Base-by-base conservation (phyloP, 371 early-diverging fungal genomes). In the Conidiobolus incongruus region DNA sequence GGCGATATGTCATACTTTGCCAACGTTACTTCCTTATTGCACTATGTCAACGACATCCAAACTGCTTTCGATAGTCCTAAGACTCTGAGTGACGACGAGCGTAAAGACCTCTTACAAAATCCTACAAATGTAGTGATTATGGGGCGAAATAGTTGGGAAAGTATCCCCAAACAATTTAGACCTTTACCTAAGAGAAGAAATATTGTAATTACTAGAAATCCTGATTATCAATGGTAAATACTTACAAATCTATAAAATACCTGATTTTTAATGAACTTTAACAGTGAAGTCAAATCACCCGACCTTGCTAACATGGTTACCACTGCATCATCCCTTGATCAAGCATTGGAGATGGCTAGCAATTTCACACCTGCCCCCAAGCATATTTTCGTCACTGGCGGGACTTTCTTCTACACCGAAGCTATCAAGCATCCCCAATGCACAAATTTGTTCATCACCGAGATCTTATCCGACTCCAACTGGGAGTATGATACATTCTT, bases 121-220 rank as follows among this genome's bases (percentile, higher is more conserved):
- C 34, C 24, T 16, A 31, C 22, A n/a, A 36, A 44, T 35, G 33
- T 44, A 8, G 16, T 44, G 4, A 44, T 44, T 33, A 44, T 44
- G 44, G 44, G 44, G 11, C 34, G 44, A 26, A 12, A 17, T 24
- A 35, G 34, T 35, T 44, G 44, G 44, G 44, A 44, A 26, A 35
- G 23, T 22, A 20, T 44, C 19, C 44, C 44, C 12, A 22, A 22
- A 35, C 12, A 16, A 6, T n/a, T 35, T n/a, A 20, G 33, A 35
- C 44, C 44, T 24, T 44, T 44, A 6, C 19, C 12, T 10, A 44
- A 44, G n/a, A 4, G 44, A 6, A n/a, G 13, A 12, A 35, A 15
- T 35, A 44, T 44, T n/a, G 24, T 44, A 8, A 20, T 44, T n/a
- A 16, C 44, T 12, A 29, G 44, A 26, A 33, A 44, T 20, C 34